These are phyloP conservation scores for Aureobasidium sp. DNA, from an alignment of 2,329 filamentous ascomycete genomes.

Conservation along the genomic window DNA sequence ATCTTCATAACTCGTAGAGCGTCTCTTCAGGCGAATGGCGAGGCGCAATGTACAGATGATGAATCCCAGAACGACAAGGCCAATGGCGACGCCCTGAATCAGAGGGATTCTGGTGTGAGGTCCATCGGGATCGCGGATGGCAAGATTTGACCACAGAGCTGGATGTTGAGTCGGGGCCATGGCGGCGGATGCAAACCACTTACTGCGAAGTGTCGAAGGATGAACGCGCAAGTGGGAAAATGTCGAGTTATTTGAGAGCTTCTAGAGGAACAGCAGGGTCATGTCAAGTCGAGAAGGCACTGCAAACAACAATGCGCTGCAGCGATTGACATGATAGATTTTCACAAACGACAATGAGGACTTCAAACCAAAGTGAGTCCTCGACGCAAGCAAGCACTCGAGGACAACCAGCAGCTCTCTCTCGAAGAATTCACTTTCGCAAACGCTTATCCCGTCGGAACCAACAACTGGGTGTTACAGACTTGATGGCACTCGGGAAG, in stretches of 20 bases:
- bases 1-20: conserved; percentile 4
- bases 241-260: not conserved
- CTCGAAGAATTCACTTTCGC: not conserved
- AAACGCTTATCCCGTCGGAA: not conserved
- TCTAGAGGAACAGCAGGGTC: not conserved
- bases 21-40: not conserved
- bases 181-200: not conserved
- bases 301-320: conserved; percentile 4
- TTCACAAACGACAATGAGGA: not conserved
- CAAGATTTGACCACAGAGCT: not conserved
- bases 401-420: not conserved
- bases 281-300: conserved; percentile 7
- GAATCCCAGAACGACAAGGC: not conserved
- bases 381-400: not conserved
- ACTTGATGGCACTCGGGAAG: conserved; percentile 2
- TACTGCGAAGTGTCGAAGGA: not conserved
- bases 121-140: not conserved
- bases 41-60: not conserved
- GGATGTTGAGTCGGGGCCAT: not conserved
- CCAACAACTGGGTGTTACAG: not conserved
- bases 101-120: not conserved
- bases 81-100: not conserved
- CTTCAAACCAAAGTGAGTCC: not conserved
- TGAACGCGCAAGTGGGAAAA: not conserved
- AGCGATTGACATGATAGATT: not conserved